Percentiles rank a stretch among this genome's conserved stretches.
phyloP scores from a whole-genome alignment of 768 basidiomycete genomes.

The Mycena leptocephala region DNA sequence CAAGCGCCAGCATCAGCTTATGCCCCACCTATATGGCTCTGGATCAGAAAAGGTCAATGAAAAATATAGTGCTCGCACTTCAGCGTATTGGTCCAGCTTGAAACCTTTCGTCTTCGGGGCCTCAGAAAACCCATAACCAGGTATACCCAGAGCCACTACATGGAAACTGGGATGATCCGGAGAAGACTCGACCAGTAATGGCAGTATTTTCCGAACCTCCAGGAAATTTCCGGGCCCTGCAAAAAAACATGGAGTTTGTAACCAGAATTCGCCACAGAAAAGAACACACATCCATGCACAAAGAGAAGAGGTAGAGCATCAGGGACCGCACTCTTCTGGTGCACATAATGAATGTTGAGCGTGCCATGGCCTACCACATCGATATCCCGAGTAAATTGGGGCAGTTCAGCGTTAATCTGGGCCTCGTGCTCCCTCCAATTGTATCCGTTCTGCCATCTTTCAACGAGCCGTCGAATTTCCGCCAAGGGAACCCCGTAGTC shows the following conservation, averaged over 20 bases:
- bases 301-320: constrained; percentile 74
- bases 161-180: constrained; percentile 72
- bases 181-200: constrained; percentile 61
- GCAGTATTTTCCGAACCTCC: constrained; percentile 72
- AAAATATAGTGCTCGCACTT: constrained; percentile 53
- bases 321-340: constrained; percentile 61
- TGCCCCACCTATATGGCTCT: constrained; percentile 38
- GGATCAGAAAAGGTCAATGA: constrained; percentile 34
- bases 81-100: constrained; percentile 60
- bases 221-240: constrained; percentile 76
- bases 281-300: constrained; percentile 69
- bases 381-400: constrained; percentile 71
- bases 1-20: constrained; percentile 55
- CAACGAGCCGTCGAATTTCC: constrained; percentile 64
- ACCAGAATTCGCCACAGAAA: neutral
- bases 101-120: constrained; percentile 71
- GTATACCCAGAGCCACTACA: constrained; percentile 72
- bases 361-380: constrained; percentile 62
- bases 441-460: constrained; percentile 68
- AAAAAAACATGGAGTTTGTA: neutral
- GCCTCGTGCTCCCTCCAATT: constrained; percentile 73
- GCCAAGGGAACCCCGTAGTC: constrained; percentile 70
- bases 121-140: constrained; percentile 76
- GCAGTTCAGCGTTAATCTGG: constrained; percentile 65
- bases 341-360: constrained; percentile 71